phyloP scores from a whole-genome alignment of 1,284 basidiomycete genomes.

The Fomitopsis betulina region DNA sequence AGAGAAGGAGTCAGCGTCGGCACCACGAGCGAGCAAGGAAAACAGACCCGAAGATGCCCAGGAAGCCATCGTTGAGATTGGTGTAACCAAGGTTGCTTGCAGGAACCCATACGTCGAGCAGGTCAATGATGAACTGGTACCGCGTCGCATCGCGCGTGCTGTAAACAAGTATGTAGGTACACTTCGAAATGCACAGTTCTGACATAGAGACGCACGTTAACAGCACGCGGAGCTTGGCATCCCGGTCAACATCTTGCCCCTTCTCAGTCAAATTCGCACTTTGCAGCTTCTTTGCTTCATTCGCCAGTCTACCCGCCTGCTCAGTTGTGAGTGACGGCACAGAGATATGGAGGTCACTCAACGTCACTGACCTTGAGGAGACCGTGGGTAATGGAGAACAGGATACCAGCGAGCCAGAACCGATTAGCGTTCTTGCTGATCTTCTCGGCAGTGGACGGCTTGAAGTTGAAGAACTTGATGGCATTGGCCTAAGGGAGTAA shows the following conservation, averaged over 20 bases:
- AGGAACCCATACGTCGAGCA: conserved; percentile 86
- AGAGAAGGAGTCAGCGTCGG: conserved; percentile 6
- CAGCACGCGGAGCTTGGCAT: conserved; percentile 55
- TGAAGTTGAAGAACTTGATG: conserved; percentile 66
- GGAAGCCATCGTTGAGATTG: conserved; percentile 80
- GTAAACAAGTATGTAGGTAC: not conserved
- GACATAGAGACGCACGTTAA: conserved; percentile 41
- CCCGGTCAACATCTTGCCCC: conserved; percentile 63
- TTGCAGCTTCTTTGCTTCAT: conserved; percentile 51
- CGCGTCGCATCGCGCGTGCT: conserved; percentile 66
- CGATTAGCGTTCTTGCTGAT: conserved; percentile 75
- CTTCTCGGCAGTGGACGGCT: conserved; percentile 60
- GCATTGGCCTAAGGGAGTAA: conserved; percentile 47
- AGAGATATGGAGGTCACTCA: not conserved
- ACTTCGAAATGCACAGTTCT: conserved; percentile 3
- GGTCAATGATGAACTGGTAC: conserved; percentile 78
- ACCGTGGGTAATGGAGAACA: conserved; percentile 69
- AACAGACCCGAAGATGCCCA: conserved; percentile 81
- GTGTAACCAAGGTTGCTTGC: conserved; percentile 79
- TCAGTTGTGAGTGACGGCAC: not conserved
- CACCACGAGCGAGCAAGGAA: not conserved
- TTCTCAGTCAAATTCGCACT: conserved; percentile 49
- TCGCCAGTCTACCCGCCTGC: conserved; percentile 57
- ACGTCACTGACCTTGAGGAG: conserved; percentile 53
- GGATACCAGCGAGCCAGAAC: conserved; percentile 90